Evolutionary conservation across 306 rosid species (phyloP).

Genomic region (Trifolium dubium): DNA sequence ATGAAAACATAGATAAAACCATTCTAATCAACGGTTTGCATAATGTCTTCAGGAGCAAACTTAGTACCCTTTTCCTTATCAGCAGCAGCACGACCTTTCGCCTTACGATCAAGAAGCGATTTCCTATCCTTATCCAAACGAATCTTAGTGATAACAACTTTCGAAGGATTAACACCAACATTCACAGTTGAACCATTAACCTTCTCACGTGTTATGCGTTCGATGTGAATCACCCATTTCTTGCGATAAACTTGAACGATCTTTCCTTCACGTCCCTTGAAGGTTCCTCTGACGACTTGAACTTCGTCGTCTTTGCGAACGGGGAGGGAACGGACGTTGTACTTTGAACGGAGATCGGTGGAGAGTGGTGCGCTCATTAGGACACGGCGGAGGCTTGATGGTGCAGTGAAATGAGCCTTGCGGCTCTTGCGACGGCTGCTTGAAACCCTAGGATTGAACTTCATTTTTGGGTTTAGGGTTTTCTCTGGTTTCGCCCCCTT

Average conservation of each 20-base stretch:
- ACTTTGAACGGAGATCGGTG: conserved; percentile 76
- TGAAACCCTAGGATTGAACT: conserved; percentile 84
- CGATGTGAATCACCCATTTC: conserved; percentile 94
- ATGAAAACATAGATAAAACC: background rate
- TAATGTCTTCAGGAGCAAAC: conserved; percentile 89
- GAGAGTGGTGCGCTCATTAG: conserved; percentile 94
- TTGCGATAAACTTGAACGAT: conserved; percentile 93
- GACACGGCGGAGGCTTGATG: conserved; percentile 88
- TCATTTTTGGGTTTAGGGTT: conserved; percentile 51
- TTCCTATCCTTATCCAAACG: conserved; percentile 90
- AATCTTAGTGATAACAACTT: conserved; percentile 78
- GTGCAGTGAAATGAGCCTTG: conserved; percentile 96
- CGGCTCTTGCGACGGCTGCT: conserved; percentile 95
- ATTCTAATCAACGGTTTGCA: conserved; percentile 79
- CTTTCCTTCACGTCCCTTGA: conserved; percentile 94
- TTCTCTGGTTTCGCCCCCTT: conserved; percentile 7
- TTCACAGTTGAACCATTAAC: conserved; percentile 96
- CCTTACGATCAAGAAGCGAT: conserved; percentile 89
- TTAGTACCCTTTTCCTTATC: conserved; percentile 95
- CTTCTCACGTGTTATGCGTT: conserved; percentile 93
- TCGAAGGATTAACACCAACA: conserved; percentile 85
- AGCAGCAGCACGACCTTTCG: conserved; percentile 92
- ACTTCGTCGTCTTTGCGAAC: conserved; percentile 95
- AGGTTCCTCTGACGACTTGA: conserved; percentile 86
- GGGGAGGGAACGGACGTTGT: conserved; percentile 91